Conservation (phyloP, 2,329 filamentous ascomycete genomes). For the Ophiocordyceps camponoti-saundersi region DNA sequence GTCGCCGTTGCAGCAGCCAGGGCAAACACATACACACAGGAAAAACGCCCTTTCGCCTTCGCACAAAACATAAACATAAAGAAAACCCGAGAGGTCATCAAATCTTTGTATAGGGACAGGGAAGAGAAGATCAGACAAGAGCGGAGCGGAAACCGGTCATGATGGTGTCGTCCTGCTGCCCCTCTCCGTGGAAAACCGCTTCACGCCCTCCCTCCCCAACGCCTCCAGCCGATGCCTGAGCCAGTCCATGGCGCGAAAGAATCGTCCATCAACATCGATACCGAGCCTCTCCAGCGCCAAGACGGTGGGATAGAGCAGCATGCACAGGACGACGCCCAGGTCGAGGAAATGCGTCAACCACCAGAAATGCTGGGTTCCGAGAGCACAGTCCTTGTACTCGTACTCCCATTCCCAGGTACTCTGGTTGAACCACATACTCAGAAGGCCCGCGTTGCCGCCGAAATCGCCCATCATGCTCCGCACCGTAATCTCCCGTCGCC, state of each 20-base stretch:
- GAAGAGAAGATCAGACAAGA: neutral
- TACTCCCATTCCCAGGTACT: constrained; percentile 59
- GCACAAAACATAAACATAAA: neutral
- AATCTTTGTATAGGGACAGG: too few species aligned
- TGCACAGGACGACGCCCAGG: constrained; percentile 24
- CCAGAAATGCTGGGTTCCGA: constrained; percentile 86
- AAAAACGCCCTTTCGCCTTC: neutral
- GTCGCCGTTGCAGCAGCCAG: too few species aligned
- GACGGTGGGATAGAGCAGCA: constrained; percentile 10
- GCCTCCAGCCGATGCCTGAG: constrained; percentile 3
- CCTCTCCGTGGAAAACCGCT: constrained; percentile 5
- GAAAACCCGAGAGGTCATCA: neutral
- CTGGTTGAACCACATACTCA: constrained; percentile 80
- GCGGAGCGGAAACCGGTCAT: constrained; percentile 1
- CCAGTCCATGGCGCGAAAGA: constrained; percentile 7
- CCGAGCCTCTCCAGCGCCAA: constrained; percentile 11
- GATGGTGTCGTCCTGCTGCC: constrained; percentile 7
- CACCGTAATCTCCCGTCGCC: constrained; percentile 77
- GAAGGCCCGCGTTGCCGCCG: constrained; percentile 74
- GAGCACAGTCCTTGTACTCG: constrained; percentile 59
- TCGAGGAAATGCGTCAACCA: constrained; percentile 75
- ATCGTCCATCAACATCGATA: constrained; percentile 16
- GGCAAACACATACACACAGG: neutral
- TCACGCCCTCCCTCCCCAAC: neutral
- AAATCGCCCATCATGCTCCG: constrained; percentile 98